These are phyloP conservation scores for Lentinula guzmanii DNA, from an alignment of 768 basidiomycete species.

Conservation along the genomic window DNA sequence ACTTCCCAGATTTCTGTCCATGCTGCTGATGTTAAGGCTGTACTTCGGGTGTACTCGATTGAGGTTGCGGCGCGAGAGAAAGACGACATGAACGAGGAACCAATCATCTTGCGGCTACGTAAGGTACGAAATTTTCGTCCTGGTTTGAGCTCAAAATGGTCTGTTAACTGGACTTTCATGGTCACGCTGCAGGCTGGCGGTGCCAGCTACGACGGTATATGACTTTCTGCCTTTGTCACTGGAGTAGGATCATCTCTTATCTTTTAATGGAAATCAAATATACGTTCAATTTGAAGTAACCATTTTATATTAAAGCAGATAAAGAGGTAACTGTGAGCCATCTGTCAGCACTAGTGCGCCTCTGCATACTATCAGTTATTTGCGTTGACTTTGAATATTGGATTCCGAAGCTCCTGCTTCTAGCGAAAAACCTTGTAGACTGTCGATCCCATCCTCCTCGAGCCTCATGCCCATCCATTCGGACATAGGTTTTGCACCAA, in stretches of 20 bases:
- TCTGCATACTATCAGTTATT: not conserved
- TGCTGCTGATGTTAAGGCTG: conserved; percentile 78
- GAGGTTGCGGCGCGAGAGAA: conserved; percentile 82
- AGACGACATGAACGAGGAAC: conserved; percentile 83
- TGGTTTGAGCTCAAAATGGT: conserved; percentile 1
- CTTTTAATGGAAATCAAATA: not conserved
- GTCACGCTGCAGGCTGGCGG: conserved; percentile 61
- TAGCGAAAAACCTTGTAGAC: conserved; percentile 42
- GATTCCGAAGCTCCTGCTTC: conserved; percentile 2
- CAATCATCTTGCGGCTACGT: conserved; percentile 74
- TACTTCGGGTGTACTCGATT: conserved; percentile 74
- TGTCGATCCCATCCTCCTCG: conserved; percentile 60
- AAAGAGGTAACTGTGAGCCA: not conserved
- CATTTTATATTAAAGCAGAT: not conserved
- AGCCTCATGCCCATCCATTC: conserved; percentile 91
- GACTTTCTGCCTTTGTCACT: conserved; percentile 14
- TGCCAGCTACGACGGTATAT: conserved; percentile 85
- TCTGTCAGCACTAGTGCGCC: not conserved
- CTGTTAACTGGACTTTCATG: not conserved
- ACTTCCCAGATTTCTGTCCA: conserved; percentile 82
- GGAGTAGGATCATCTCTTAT: not conserved
- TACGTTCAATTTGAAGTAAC: not conserved
- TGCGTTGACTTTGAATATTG: not conserved
- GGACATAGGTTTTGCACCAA: conserved; percentile 71
- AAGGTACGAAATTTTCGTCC: conserved; percentile 49